Percentiles rank a stretch among this genome's conserved stretches.
Conservation (phyloP, 352 stramenopile genomes). For the Labyrinthula sp. region DNA sequence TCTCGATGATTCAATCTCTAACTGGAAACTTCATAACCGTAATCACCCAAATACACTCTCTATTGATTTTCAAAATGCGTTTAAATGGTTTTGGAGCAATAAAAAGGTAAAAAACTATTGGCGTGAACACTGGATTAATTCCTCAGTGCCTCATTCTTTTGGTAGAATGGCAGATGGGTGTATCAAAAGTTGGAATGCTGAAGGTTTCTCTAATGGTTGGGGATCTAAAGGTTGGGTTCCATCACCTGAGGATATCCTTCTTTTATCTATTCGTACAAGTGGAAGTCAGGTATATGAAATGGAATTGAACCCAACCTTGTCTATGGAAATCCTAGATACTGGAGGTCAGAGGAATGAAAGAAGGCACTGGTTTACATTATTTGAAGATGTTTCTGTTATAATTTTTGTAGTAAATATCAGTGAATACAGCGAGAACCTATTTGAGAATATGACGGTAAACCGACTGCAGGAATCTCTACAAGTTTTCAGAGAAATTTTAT, state of each 20-base stretch:
- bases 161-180: no score
- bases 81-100: no score
- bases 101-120: no score
- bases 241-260: constrained; percentile 79
- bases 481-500: constrained; percentile 47
- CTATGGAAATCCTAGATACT: constrained; percentile 71
- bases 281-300: constrained; percentile 75
- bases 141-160: no score
- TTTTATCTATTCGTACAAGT: constrained; percentile 73
- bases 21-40: no score
- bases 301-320: constrained; percentile 64
- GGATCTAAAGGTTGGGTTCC: constrained; percentile 55
- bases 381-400: constrained; percentile 51
- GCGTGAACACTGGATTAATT: no score
- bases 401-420: constrained; percentile 56
- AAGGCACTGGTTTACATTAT: constrained; percentile 91
- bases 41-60: no score
- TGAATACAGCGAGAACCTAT: constrained; percentile 44
- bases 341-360: constrained; percentile 81
- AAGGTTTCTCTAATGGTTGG: no score
- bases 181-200: no score
- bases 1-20: no score
- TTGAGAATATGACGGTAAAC: constrained; percentile 43
- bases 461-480: constrained; percentile 43
- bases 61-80: no score